Evolutionary conservation across 192 early-diverging fungal genomes (phyloP), one percentile per base, ranked within the genome.

Genomic region (Coemansia furcata): DNA sequence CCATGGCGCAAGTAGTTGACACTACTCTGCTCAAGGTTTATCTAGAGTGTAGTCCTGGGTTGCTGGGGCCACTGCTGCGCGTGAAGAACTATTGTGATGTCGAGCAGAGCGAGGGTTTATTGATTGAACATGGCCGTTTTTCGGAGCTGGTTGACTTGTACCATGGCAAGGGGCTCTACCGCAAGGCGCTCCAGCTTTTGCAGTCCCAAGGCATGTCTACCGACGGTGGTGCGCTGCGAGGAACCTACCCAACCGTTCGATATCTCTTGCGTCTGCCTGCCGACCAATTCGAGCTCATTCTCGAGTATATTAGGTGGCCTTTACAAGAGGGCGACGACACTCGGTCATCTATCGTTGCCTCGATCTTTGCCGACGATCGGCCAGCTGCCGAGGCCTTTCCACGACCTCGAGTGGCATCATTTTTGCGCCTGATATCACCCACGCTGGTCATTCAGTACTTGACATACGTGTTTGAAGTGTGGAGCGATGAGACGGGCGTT

Each of bases 141-240:
- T 73, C 80, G 36, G 96, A 97, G 77, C 76, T 99, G 14, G 90
- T 97, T n/a, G 96, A 97, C 65, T 84, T 99, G 54, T 99, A 98
- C 76, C 86, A 92, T 46, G 90, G 91, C 64, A 96, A 95, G 71
- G 91, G 91, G 9, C 86, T 92, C 32, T 95, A 96, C 78, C 87
- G 87, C 30, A 94, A 95, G 66, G 95, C 97, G 3, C 81, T 99
- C 38, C 92, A 94, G 68, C 85, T 95, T 30, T 82, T 98, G 30
- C 84, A 87, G 60, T 79, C 76, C 63, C 89, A 77, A 60, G 78
- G 82, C 35, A 63, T 68, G 63, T 65, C 87, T 44, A 61, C 79
- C 19, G 36, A 74, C 3, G 71, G 80, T 40, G 88, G 85, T 9
- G 78, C 84, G 2, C 77, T 94, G 67, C 69, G 74, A 9, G 92